Evolutionary conservation across 2,329 filamentous ascomycete genomes (phyloP).

Genomic region (Metarhizium rileyi): DNA sequence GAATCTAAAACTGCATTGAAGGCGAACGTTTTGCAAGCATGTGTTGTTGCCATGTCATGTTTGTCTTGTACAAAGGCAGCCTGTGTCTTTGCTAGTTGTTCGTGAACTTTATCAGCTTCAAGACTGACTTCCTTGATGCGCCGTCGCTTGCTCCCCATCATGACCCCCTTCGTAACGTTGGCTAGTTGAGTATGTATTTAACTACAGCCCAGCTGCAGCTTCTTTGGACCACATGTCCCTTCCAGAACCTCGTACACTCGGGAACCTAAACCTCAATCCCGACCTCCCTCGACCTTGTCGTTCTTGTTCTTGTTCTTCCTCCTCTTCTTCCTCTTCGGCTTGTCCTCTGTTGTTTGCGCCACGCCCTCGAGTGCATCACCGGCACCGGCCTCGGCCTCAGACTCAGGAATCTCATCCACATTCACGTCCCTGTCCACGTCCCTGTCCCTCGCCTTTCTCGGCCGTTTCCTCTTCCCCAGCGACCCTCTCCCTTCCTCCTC

Average conservation of each 20-base stretch:
- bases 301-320: conserved; percentile 18
- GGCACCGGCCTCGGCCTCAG: not conserved
- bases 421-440: too few species aligned
- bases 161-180: too few species aligned
- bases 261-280: too few species aligned
- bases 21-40: not conserved
- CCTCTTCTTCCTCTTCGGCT: conserved; percentile 9
- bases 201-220: too few species aligned
- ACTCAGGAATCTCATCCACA: not conserved
- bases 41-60: not conserved
- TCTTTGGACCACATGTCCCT: too few species aligned
- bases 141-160: too few species aligned
- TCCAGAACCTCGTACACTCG: too few species aligned
- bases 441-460: conserved; percentile 10
- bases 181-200: too few species aligned
- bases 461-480: conserved; percentile 28
- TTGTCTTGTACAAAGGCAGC: not conserved
- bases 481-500: conserved; percentile 27
- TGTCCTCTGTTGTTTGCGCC: not conserved
- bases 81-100: too few species aligned
- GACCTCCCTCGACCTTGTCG: not conserved
- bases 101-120: too few species aligned
- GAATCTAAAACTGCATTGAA: not conserved
- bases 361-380: conserved; percentile 1
- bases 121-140: too few species aligned